Percentiles rank a stretch among this genome's conserved stretches.
phyloP scores from a whole-genome alignment of 352 stramenopile species.

The Pythium utonaiense region DNA sequence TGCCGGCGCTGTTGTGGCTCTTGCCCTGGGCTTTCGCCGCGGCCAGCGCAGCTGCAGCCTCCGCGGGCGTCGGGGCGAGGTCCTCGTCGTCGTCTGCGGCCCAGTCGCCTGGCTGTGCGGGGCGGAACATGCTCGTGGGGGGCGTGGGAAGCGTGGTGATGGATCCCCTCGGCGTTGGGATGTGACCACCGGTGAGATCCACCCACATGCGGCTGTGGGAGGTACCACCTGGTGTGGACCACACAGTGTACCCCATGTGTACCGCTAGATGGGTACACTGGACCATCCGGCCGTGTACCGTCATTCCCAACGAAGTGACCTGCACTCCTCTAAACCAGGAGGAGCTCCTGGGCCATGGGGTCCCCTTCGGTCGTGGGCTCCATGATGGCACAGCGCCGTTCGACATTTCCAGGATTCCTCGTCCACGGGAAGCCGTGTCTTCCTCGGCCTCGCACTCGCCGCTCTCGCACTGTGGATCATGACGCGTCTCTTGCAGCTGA shows the following conservation, averaged over 20 bases:
- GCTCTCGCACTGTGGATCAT: not conserved
- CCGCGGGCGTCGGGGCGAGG: conserved; percentile 11
- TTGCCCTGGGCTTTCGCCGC: conserved; percentile 9
- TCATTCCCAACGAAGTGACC: not conserved
- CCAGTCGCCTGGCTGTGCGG: conserved; percentile 64
- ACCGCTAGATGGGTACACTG: not conserved
- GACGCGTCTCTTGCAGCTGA: not conserved
- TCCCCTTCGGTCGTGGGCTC: too few species aligned
- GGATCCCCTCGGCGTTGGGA: not conserved
- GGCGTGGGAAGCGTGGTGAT: not conserved
- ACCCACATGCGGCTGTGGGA: conserved; percentile 1
- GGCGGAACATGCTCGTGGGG: conserved; percentile 57
- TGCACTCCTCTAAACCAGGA: not conserved
- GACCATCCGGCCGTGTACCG: not conserved
- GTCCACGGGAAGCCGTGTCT: not conserved
- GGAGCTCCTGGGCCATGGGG: not conserved
- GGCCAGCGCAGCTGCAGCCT: conserved; percentile 2
- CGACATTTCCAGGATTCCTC: not conserved
- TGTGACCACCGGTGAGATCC: conserved; percentile 6
- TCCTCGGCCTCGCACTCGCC: not conserved
- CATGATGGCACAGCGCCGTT: not conserved
- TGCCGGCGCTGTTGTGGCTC: not conserved
- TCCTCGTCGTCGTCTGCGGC: conserved; percentile 69
- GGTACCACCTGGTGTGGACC: conserved; percentile 4
- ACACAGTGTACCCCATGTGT: conserved; percentile 2